Base-by-base conservation (phyloP, 371 early-diverging fungal genomes). In the Zancudomyces culisetae region DNA sequence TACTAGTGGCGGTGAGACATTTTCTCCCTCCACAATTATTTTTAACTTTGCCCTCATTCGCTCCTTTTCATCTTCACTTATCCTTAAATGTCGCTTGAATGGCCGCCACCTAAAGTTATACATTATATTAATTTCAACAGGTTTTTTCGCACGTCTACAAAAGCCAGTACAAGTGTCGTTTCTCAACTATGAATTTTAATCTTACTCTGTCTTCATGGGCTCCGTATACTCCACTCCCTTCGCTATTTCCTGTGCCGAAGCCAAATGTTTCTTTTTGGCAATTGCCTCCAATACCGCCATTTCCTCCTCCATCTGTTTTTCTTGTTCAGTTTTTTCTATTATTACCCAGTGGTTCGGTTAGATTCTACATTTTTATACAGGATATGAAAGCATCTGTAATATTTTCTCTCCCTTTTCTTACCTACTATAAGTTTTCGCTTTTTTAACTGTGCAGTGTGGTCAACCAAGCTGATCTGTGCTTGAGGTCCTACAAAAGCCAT, bases 181-280 rank as follows among this genome's bases (percentile, higher is more conserved):
- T n/a, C n/a, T n/a, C n/a, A n/a, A n/a, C n/a, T n/a, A n/a, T n/a
- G n/a, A n/a, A n/a, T n/a, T n/a, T n/a, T 74, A 76, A 3, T 8
- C 24, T 47, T 24, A 47, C 48, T 28, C 78, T 2, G 89, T 80
- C 47, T 70, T 76, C 74, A 94, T 79, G 6, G 93, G 74, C 43
- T 90, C 84, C 10, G 75, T 83, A 61, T 94, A 94, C 4, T 70
- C 70, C 15, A 87, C 81, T 39, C 87, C 91, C 51, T 81, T 68
- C 0, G 93, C 92, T 35, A 90, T 72, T 63, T 93, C 93, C 51
- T 76, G 74, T 22, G 78, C 90, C 15, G 89, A 87, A 1, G 83
- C 79, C 40, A 93, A 65, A 39, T 80, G 78, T 54, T 86, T 89
- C 55, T 80, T 72, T 42, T 76, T 72, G 4, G 83, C 70, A 42